Percentiles rank a stretch among this genome's conserved stretches.
phyloP scores from a whole-genome alignment of 1,284 basidiomycete species.

The Exsudoporus floridanus region DNA sequence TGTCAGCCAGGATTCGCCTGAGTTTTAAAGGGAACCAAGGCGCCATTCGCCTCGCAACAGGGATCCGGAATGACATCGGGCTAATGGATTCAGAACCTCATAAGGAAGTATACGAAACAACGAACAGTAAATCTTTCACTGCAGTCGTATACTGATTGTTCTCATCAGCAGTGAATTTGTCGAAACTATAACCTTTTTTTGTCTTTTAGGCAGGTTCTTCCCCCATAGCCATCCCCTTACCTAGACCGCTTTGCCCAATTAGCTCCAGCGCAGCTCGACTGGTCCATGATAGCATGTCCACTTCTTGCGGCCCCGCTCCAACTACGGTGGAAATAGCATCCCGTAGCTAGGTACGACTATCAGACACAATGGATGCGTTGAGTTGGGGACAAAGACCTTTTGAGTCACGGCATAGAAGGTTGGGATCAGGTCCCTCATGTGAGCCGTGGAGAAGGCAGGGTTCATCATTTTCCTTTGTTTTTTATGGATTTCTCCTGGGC shows the following conservation, averaged over 20 bases:
- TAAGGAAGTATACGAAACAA: not conserved
- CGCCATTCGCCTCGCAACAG: not conserved
- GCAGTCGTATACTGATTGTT: not conserved
- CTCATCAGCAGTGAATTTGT: not conserved
- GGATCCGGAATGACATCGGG: not conserved
- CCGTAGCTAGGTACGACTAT: not conserved
- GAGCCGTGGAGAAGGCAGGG: constrained; percentile 44
- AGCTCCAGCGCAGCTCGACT: constrained; percentile 47
- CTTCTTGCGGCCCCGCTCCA: constrained; percentile 13
- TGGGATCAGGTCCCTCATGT: constrained; percentile 43
- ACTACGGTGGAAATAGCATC: constrained; percentile 8
- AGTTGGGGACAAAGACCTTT: not conserved
- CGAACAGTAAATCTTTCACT: constrained; percentile 1
- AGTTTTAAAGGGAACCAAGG: not conserved
- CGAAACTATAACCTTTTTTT: constrained; percentile 20
- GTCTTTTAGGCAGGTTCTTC: constrained; percentile 35
- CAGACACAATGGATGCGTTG: not conserved
- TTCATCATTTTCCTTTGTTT: constrained; percentile 45
- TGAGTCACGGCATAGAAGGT: constrained; percentile 40
- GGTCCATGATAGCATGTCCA: constrained; percentile 52
- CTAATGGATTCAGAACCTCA: not conserved
- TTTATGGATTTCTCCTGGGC: constrained; percentile 43
- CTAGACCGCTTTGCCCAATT: constrained; percentile 47
- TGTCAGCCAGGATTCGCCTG: constrained; percentile 42
- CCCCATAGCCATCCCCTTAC: constrained; percentile 47